Percentiles rank a stretch among this genome's conserved stretches.
Evolutionary conservation across 2,329 filamentous ascomycete genomes (phyloP).

Genomic region (Ciborinia camelliae): DNA sequence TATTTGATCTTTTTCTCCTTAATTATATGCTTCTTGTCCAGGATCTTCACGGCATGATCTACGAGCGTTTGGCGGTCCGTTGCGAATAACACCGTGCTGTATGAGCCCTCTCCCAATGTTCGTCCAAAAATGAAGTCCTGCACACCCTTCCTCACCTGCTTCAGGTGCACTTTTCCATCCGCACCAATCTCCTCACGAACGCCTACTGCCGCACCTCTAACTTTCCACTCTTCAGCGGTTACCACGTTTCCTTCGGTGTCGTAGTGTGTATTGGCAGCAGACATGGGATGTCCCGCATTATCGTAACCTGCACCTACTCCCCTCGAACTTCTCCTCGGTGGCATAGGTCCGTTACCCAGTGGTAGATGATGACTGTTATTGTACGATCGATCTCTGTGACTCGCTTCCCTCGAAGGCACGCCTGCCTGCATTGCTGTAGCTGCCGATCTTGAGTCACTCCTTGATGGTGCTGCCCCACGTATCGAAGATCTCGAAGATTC

Average conservation of each 20-base stretch:
- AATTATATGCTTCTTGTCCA: conserved; percentile 98
- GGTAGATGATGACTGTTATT: conserved; percentile 52
- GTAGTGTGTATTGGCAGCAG: conserved; percentile 45
- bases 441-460: conserved; percentile 59
- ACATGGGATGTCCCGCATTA: conserved; percentile 26
- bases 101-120: conserved; percentile 90
- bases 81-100: conserved; percentile 91
- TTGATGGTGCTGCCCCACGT: conserved; percentile 49
- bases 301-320: conserved; percentile 60
- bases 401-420: conserved; percentile 64
- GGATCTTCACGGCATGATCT: conserved; percentile 96
- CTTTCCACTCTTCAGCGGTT: conserved; percentile 89
- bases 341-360: conserved; percentile 58
- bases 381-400: conserved; percentile 66
- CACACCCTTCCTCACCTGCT: conserved; percentile 92
- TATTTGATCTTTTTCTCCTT: conserved; percentile 99
- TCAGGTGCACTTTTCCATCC: conserved; percentile 75
- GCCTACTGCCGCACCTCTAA: conserved; percentile 84
- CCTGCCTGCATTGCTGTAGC: conserved; percentile 56
- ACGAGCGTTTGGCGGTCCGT: conserved; percentile 92
- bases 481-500: conserved; percentile 58
- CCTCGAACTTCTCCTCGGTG: conserved; percentile 73
- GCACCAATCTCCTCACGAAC: conserved; percentile 80
- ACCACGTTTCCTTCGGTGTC: conserved; percentile 54
- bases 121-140: conserved; percentile 94